Evolutionary conservation across 371 early-diverging fungal species (phyloP), one percentile per base, ranked within the genome.

Genomic region (Haplosporangium sp.): DNA sequence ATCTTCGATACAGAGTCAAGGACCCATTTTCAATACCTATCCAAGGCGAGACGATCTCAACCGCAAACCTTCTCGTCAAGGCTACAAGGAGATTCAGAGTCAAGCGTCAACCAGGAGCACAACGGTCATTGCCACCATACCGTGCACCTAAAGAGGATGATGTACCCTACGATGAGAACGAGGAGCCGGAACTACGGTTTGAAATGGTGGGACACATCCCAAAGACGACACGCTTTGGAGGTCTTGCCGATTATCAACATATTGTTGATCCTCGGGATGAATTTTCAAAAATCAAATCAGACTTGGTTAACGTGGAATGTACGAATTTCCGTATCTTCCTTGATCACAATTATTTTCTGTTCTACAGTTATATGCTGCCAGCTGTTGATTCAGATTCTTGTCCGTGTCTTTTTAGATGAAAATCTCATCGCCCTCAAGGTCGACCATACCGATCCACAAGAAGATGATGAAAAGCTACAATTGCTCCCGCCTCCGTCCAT

Each of bases 21-120:
- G 80, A 80, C 52, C 80, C 80, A 7, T 80, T 80, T 46, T 64
- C 73, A 9, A 73, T 69, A 37, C 80, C 80, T 11, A 63, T 80
- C 6, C 80, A 80, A 45, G 80, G 80, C 36, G 62, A 69, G 37
- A 69, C 66, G 14, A 23, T 80, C 16, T 54, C 59, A 36, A 73
- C 80, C 0, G 51, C 57, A 6, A 80, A 80, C 51, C 62, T 80
- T 29, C 54, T 80, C 3, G 2, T 80, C 43, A 80, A 69, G 47
- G 80, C 56, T 2, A 80, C 80, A 6, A 64, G 62, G 59, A 60
- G 80, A 36, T 80, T 66, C 57, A 80, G 60, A 41, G 80, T 80
- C 63, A 71, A 77, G 50, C 65, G 79, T 4, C 58, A 55, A 18
- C 65, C 65, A 51, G 79, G 64, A 23, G 42, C 79, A 36, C 37